phyloP scores from a whole-genome alignment of 2,329 filamentous ascomycete species.

The Blastomyces silverae region DNA sequence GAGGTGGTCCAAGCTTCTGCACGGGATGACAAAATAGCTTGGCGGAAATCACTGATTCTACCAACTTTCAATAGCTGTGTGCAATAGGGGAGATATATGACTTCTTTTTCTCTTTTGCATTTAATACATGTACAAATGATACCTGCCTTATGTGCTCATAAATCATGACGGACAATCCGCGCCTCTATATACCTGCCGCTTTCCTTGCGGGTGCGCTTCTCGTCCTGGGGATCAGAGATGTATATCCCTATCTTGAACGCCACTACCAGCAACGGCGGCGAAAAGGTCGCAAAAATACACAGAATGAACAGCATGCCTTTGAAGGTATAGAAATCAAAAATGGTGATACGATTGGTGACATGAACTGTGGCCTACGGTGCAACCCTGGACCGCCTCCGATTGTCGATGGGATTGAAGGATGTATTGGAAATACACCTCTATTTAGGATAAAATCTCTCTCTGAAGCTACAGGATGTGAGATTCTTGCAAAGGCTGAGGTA shows the following conservation, averaged over 20 bases:
- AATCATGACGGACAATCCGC: constrained; percentile 32
- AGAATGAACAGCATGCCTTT: background rate
- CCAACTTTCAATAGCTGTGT: background rate
- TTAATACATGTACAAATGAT: background rate
- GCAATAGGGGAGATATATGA: constrained; percentile 7
- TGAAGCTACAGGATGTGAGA: constrained; percentile 76
- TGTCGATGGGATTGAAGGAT: constrained; percentile 75
- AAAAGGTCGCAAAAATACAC: background rate
- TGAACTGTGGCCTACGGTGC: constrained; percentile 20
- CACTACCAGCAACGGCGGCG: constrained; percentile 50
- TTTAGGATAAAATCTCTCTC: constrained; percentile 80
- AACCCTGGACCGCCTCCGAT: constrained; percentile 44
- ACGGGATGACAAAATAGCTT: constrained; percentile 12
- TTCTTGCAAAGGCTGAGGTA: constrained; percentile 85
- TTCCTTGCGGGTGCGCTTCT: constrained; percentile 72
- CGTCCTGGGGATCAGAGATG: constrained; percentile 71
- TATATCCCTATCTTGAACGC: constrained; percentile 63
- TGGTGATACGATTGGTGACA: constrained; percentile 26
- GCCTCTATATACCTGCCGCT: constrained; percentile 43
- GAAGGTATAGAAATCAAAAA: constrained; percentile 44
- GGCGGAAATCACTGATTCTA: background rate
- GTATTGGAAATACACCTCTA: constrained; percentile 89
- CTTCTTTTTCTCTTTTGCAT: background rate
- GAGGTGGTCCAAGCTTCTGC: constrained; percentile 27
- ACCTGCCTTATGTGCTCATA: background rate